Conservation (phyloP, 768 basidiomycete species). For the Termitomyces heimii region DNA sequence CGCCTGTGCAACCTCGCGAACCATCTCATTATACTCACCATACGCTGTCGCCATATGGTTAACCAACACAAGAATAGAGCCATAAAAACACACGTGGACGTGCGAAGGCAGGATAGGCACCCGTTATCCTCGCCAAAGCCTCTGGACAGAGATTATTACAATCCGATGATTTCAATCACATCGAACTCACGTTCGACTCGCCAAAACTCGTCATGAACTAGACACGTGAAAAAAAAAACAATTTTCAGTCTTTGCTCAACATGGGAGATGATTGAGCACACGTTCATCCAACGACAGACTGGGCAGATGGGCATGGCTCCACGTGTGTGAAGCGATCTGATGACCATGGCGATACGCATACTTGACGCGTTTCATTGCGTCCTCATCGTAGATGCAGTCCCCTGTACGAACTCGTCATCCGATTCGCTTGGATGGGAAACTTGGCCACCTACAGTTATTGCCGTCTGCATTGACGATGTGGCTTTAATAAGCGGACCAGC, state of each 20-base stretch:
- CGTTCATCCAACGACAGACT: constrained; percentile 26
- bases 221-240: background rate
- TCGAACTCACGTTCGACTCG: constrained; percentile 26
- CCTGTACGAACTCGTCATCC: constrained; percentile 11
- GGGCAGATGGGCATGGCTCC: constrained; percentile 31
- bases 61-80: background rate
- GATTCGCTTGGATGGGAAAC: background rate
- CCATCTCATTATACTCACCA: constrained; percentile 34
- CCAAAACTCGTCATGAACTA: constrained; percentile 30
- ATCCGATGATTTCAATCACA: too few species aligned
- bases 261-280: constrained; percentile 6
- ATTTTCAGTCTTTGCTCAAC: background rate
- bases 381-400: constrained; percentile 31
- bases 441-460: constrained; percentile 26
- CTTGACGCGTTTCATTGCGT: constrained; percentile 21
- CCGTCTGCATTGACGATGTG: constrained; percentile 20
- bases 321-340: constrained; percentile 40
- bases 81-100: constrained; percentile 28
- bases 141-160: constrained; percentile 15
- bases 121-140: constrained; percentile 31
- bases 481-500: background rate
- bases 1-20: constrained; percentile 23
- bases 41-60: constrained; percentile 21
- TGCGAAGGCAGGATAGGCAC: constrained; percentile 31
- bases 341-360: constrained; percentile 34